Percentiles rank a stretch among this genome's conserved stretches.
These are phyloP conservation scores for Phaeosphaeriaceae sp. DNA, from an alignment of 2,329 filamentous ascomycete genomes.

Conservation along the genomic window DNA sequence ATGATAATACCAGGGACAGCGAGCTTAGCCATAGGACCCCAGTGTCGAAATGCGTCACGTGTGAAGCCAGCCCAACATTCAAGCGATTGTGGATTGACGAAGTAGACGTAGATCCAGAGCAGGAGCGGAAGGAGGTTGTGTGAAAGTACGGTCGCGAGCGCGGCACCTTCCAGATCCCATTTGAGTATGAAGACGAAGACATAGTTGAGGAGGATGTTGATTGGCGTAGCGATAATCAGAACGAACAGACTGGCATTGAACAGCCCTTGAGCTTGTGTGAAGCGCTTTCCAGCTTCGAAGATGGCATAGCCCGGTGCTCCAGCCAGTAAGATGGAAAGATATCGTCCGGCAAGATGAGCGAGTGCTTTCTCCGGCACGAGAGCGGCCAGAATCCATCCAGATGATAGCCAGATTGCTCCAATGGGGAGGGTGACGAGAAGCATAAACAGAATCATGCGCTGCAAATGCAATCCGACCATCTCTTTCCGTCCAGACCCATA, in stretches of 20 bases:
- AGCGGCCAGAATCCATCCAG: slow-evolving; percentile 54
- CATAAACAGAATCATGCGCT: slow-evolving; percentile 62
- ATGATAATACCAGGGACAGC: slow-evolving; percentile 90
- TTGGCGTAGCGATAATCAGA: slow-evolving; percentile 56
- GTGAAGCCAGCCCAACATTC: slow-evolving; percentile 77
- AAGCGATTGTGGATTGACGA: slow-evolving; percentile 48
- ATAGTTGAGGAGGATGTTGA: slow-evolving; percentile 60
- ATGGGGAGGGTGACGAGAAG: slow-evolving; percentile 57
- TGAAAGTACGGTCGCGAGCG: slow-evolving; percentile 58
- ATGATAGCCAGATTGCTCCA: slow-evolving; percentile 57
- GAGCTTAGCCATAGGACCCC: slow-evolving; percentile 85
- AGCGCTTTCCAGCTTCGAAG: slow-evolving; percentile 63
- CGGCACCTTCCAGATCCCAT: slow-evolving; percentile 60
- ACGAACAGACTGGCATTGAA: slow-evolving; percentile 59
- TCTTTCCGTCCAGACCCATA: slow-evolving; percentile 58
- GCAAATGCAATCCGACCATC: slow-evolving; percentile 60
- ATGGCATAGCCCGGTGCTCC: slow-evolving; percentile 62
- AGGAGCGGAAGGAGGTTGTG: slow-evolving; percentile 59
- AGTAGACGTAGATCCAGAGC: slow-evolving; percentile 56
- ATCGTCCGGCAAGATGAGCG: slow-evolving; percentile 58
- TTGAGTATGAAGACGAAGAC: slow-evolving; percentile 51
- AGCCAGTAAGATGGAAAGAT: slow-evolving; percentile 57
- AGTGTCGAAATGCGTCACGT: slow-evolving; percentile 71
- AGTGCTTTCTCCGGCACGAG: slow-evolving; percentile 58
- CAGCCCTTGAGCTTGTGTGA: slow-evolving; percentile 62